Conservation (phyloP, 2,329 filamentous ascomycete genomes). For the Phyllosticta paracitricarpa region DNA sequence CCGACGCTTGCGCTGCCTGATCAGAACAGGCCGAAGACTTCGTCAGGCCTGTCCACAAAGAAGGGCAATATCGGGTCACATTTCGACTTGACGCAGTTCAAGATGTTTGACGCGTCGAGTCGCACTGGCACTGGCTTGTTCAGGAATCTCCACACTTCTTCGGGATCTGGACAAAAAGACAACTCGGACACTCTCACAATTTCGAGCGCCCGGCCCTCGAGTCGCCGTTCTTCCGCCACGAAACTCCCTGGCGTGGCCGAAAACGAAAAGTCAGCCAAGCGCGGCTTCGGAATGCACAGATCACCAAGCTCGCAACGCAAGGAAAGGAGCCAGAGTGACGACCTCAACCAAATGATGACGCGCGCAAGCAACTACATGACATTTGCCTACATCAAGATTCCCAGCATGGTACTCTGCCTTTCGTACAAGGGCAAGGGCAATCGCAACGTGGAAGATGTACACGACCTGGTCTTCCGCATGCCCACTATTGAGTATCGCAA, state of each 20-base stretch:
- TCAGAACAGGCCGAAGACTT: constrained; percentile 24
- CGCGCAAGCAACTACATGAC: constrained; percentile 97
- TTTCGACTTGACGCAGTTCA: constrained; percentile 10
- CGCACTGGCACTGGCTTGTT: constrained; percentile 21
- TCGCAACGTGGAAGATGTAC: constrained; percentile 91
- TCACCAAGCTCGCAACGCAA: constrained; percentile 30
- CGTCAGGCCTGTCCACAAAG: background rate
- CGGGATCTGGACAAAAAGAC: constrained; percentile 12
- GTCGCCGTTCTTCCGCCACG: constrained; percentile 20
- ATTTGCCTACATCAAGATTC: constrained; percentile 87
- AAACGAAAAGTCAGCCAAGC: constrained; percentile 19
- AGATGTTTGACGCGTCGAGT: constrained; percentile 22
- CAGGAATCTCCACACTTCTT: constrained; percentile 22
- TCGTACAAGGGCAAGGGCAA: constrained; percentile 95
- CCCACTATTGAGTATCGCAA: constrained; percentile 93
- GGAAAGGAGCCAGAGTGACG: constrained; percentile 60
- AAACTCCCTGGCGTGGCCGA: constrained; percentile 14
- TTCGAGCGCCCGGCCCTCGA: constrained; percentile 19
- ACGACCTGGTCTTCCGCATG: constrained; percentile 94
- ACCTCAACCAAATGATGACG: constrained; percentile 91
- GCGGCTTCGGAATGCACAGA: constrained; percentile 29
- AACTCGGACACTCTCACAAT: constrained; percentile 11
- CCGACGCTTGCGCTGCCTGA: constrained; percentile 60
- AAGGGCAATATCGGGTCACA: background rate
- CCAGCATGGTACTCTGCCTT: constrained; percentile 87